These are phyloP conservation scores for Leucaena leucocephala DNA, from an alignment of 306 rosid species.

Conservation along the genomic window DNA sequence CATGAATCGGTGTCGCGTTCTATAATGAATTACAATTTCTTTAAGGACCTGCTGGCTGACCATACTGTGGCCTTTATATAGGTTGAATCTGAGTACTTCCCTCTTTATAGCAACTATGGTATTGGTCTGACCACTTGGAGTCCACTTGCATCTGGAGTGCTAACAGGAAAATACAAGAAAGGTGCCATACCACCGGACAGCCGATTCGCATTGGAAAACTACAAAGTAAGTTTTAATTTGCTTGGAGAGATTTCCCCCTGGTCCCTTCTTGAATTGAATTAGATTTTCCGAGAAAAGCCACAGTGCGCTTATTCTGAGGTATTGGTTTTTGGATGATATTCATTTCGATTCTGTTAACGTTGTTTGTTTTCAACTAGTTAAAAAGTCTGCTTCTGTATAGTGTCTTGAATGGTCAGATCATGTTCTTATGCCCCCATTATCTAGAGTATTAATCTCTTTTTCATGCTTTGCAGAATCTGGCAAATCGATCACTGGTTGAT, in stretches of 20 bases:
- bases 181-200: slow-evolving; percentile 85
- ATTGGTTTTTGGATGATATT: background rate
- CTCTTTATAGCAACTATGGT: slow-evolving; percentile 75
- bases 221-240: slow-evolving; percentile 63
- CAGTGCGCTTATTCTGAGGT: background rate
- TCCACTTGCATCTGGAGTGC: slow-evolving; percentile 97
- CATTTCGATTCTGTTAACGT: background rate
- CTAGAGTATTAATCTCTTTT: slow-evolving; percentile 12
- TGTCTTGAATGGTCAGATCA: background rate
- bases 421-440: background rate
- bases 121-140: slow-evolving; percentile 95
- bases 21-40: background rate
- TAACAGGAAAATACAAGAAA: slow-evolving; percentile 92
- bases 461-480: slow-evolving; percentile 75
- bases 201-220: slow-evolving; percentile 90
- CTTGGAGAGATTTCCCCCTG: background rate
- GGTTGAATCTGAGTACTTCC: slow-evolving; percentile 92
- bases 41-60: background rate
- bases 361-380: background rate
- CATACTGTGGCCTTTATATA: slow-evolving; percentile 29
- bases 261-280: background rate
- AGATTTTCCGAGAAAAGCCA: background rate
- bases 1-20: background rate
- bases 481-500: slow-evolving; percentile 75
- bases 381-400: background rate